Base-by-base conservation (phyloP, 768 basidiomycete species). In the Boletellus sp. region DNA sequence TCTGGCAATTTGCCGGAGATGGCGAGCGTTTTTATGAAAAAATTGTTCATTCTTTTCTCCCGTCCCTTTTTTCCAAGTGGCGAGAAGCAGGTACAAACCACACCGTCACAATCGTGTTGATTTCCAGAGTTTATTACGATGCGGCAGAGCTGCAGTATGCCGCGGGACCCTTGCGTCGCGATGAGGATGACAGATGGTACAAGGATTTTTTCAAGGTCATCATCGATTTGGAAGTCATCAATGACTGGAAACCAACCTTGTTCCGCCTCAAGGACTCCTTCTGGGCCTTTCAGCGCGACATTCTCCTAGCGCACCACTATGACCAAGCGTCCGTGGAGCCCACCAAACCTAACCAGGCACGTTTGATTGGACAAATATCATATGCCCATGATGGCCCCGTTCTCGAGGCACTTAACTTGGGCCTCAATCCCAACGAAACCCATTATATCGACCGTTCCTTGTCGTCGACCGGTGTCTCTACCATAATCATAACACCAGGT, bases 181-280 rank as follows among this genome's bases (percentile, higher is more conserved):
- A 93, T 58, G 89, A 90, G 47, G 76, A 84, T 40, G 86, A 84
- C 10, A 71, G 73, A 42, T 91, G 84, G 83, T 93, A 94, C 72
- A 95, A 96, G 68, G 96, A 96, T 64, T 95, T 94, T 60, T 97
- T 84, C 79, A 94, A 95, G 68, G 85, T 98, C 57, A 89, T 94
- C 62, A 89, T 91, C 4, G 95, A 98, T 63, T 74, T 95, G 28
- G 93, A 98, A 61, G 82, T 91, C 41, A 77, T 92, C 38, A 73
- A 81, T 50, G 90, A 94, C 60, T 95, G 94, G 91, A 86, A 86
- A 54, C 79, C 85, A 2, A 91, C 89, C 0, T 78, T 97, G 5
- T 84, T 90, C 52, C 83, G 80, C 62, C 78, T 98, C 62, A 95
- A 94, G 66, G 83, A 89, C 63, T 84, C 92, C 2, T 87, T 92